Evolutionary conservation across 805 yeast species (phyloP).

Genomic region (Suhomyces sp.): DNA sequence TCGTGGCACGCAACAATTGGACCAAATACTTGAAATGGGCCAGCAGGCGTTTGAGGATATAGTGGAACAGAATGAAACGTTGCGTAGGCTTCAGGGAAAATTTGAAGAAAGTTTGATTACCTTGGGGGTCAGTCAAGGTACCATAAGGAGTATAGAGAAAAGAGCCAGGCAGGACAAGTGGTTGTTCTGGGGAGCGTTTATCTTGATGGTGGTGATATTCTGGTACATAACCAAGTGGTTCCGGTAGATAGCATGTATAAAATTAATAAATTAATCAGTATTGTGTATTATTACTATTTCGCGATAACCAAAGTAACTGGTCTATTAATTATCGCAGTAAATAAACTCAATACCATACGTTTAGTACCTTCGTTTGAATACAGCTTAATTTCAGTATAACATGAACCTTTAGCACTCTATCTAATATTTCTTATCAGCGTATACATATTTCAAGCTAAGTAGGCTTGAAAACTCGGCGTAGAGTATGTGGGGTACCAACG

Average conservation of each 20-base stretch:
- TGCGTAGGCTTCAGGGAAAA: constrained; percentile 58
- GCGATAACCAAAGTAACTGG: no score
- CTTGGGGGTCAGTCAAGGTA: constrained; percentile 81
- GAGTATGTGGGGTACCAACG: background rate
- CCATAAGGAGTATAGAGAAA: constrained; percentile 74
- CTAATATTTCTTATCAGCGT: background rate
- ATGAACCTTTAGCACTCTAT: background rate
- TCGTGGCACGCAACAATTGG: constrained; percentile 77
- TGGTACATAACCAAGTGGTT: constrained; percentile 66
- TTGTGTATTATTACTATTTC: no score
- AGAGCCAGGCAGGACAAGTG: constrained; percentile 84
- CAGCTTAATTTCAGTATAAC: background rate
- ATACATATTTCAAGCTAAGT: background rate
- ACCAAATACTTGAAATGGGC: constrained; percentile 89
- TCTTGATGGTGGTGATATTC: constrained; percentile 60
- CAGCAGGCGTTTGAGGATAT: constrained; percentile 79
- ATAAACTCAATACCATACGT: background rate
- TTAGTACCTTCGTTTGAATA: background rate
- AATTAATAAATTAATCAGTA: no score
- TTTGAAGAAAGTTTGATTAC: constrained; percentile 71
- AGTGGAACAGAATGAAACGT: constrained; percentile 75
- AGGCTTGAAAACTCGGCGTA: background rate
- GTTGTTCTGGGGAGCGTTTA: constrained; percentile 75
- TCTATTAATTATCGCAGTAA: background rate
- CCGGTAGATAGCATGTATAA: constrained; percentile 32